These are phyloP conservation scores for Crepidotus variabilis DNA, from an alignment of 768 basidiomycete genomes.

Conservation along the genomic window DNA sequence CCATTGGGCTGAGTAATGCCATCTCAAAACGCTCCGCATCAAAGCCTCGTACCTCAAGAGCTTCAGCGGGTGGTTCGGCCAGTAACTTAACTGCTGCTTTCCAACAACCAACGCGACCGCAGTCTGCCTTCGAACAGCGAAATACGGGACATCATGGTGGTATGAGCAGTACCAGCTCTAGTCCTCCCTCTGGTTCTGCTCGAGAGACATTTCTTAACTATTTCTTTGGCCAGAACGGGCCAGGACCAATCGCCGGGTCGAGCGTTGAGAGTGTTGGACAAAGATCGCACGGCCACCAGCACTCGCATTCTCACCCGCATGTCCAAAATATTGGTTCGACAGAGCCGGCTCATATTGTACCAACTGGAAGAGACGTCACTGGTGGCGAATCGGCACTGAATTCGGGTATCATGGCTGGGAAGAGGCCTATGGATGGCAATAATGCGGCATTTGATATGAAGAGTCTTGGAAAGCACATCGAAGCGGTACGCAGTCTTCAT, in stretches of 20 bases:
- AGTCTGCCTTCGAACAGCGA: slow-evolving; percentile 15
- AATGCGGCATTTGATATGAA: slow-evolving; percentile 97
- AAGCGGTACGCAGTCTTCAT: slow-evolving; percentile 67
- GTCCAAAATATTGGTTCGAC: slow-evolving; percentile 3
- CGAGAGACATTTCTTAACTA: slow-evolving; percentile 95
- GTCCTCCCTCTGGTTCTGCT: slow-evolving; percentile 50
- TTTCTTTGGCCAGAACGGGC: slow-evolving; percentile 92
- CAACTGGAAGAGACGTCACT: slow-evolving; percentile 64
- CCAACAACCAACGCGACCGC: slow-evolving; percentile 6
- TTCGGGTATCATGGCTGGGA: slow-evolving; percentile 64
- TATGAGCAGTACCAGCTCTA: slow-evolving; percentile 29
- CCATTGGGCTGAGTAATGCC: slow-evolving; percentile 21
- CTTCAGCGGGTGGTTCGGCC: slow-evolving; percentile 11
- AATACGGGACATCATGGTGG: slow-evolving; percentile 21
- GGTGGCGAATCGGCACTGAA: slow-evolving; percentile 46
- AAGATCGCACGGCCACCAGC: slow-evolving; percentile 11
- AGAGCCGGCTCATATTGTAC: slow-evolving; percentile 29
- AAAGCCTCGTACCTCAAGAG: slow-evolving; percentile 23
- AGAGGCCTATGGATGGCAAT: slow-evolving; percentile 64
- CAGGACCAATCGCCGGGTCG: slow-evolving; percentile 64
- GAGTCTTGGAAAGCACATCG: slow-evolving; percentile 95
- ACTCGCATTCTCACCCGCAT: slow-evolving; percentile 12
- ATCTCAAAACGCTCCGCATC: slow-evolving; percentile 33
- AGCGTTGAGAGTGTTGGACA: slow-evolving; percentile 38
- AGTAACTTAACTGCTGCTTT: background rate